Evolutionary conservation across 306 rosid genomes (phyloP).

Genomic region (Ormosia emarginata): DNA sequence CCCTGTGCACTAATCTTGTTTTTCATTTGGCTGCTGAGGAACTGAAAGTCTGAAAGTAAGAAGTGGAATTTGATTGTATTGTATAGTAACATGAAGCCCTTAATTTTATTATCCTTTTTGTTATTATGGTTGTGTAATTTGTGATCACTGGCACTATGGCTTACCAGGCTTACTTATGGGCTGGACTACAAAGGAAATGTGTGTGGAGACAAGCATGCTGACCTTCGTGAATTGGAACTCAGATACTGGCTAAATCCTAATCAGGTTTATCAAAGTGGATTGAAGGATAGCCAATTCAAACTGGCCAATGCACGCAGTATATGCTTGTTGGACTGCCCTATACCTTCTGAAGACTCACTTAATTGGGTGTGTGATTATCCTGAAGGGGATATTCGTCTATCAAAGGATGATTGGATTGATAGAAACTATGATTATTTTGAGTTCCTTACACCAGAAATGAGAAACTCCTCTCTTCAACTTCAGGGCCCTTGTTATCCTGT

Average conservation of each 20-base stretch:
- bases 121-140: constrained; percentile 10
- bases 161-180: constrained; percentile 90
- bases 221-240: constrained; percentile 78
- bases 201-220: constrained; percentile 89
- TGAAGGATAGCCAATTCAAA: constrained; percentile 64
- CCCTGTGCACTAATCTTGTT: neutral
- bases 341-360: constrained; percentile 74
- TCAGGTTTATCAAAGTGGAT: constrained; percentile 88
- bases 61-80: constrained; percentile 17
- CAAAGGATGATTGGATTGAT: constrained; percentile 78
- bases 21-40: constrained; percentile 6
- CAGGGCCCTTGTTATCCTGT: constrained; percentile 99
- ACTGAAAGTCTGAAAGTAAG: constrained; percentile 1
- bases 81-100: neutral
- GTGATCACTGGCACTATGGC: constrained; percentile 16
- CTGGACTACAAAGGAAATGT: constrained; percentile 96
- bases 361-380: constrained; percentile 99
- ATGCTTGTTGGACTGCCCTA: constrained; percentile 90
- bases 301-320: constrained; percentile 71
- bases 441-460: constrained; percentile 93
- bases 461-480: constrained; percentile 90
- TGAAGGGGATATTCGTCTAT: constrained; percentile 74
- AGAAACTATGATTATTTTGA: constrained; percentile 80
- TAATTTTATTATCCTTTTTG: neutral
- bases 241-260: constrained; percentile 90